Evolutionary conservation across 352 stramenopile species (phyloP).

Genomic region (Pythium coloratum): DNA sequence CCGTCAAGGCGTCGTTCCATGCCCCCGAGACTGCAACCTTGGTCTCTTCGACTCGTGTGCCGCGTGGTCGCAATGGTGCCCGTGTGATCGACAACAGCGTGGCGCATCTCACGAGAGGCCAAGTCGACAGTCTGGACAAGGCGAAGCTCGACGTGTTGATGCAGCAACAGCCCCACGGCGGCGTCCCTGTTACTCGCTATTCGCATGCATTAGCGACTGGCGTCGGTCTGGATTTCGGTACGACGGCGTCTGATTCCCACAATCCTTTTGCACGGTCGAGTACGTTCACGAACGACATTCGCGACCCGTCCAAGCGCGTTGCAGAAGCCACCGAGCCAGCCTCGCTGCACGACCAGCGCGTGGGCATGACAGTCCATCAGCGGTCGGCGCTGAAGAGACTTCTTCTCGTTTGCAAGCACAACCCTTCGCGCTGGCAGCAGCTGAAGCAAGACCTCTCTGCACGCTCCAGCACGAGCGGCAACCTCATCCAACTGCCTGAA

Average conservation of each 20-base stretch:
- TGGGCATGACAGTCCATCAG: conserved; percentile 60
- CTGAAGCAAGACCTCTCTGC: conserved; percentile 9
- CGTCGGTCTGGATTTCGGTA: conserved; percentile 52
- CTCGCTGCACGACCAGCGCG: conserved; percentile 42
- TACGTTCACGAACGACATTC: conserved; percentile 75
- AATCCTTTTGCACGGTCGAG: conserved; percentile 71
- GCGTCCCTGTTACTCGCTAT: conserved; percentile 56
- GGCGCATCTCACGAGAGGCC: conserved; percentile 55
- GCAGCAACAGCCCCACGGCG: conserved; percentile 24
- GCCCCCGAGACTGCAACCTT: conserved; percentile 15
- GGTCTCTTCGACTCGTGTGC: conserved; percentile 31
- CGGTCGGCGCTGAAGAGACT: conserved; percentile 58
- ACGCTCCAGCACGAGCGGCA: conserved; percentile 11
- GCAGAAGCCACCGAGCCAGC: conserved; percentile 70
- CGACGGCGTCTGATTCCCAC: conserved; percentile 45
- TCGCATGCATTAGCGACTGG: conserved; percentile 65
- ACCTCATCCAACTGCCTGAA: conserved; percentile 48
- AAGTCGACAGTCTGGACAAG: conserved; percentile 76
- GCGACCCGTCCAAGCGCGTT: conserved; percentile 58
- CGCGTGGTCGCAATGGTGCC: conserved; percentile 54
- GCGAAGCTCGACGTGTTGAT: conserved; percentile 60
- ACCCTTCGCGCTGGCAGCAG: conserved; percentile 14
- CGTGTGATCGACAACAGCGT: conserved; percentile 50
- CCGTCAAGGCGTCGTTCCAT: conserved; percentile 11
- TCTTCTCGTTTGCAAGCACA: conserved; percentile 23